Percentiles rank a stretch among this genome's conserved stretches.
phyloP scores from a whole-genome alignment of 2,329 filamentous ascomycete species.

The Thermoascus crustaceus region DNA sequence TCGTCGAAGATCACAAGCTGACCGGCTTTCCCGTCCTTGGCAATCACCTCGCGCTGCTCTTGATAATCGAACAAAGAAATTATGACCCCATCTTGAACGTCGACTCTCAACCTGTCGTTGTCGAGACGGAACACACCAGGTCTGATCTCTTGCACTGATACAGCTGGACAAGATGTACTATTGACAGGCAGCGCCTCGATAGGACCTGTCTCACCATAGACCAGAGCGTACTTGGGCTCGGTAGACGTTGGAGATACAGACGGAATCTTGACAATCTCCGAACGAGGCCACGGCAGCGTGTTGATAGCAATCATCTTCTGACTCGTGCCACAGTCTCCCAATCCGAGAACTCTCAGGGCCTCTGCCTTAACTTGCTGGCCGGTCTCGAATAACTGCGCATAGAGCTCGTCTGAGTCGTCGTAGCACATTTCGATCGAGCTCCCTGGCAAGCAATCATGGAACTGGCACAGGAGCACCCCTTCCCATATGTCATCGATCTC shows the following conservation, averaged over 20 bases:
- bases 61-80: constrained; percentile 73
- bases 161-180: constrained; percentile 20
- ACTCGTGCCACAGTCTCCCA: constrained; percentile 40
- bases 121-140: constrained; percentile 66
- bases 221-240: constrained; percentile 33
- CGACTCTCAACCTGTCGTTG: constrained; percentile 68
- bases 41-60: constrained; percentile 68
- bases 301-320: constrained; percentile 61
- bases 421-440: constrained; percentile 98
- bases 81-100: constrained; percentile 67
- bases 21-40: constrained; percentile 66
- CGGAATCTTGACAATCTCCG: constrained; percentile 61
- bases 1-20: constrained; percentile 94
- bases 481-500: constrained; percentile 98
- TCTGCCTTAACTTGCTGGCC: constrained; percentile 65
- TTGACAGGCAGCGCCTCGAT: constrained; percentile 25
- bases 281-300: constrained; percentile 77
- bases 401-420: constrained; percentile 86
- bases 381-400: constrained; percentile 70
- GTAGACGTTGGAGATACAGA: constrained; percentile 18
- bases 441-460: constrained; percentile 93
- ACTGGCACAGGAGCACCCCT: constrained; percentile 81
- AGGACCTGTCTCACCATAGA: constrained; percentile 41
- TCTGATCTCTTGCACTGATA: constrained; percentile 43
- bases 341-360: constrained; percentile 59